phyloP scores from a whole-genome alignment of 805 yeast species.

The Barnettozyma populi region DNA sequence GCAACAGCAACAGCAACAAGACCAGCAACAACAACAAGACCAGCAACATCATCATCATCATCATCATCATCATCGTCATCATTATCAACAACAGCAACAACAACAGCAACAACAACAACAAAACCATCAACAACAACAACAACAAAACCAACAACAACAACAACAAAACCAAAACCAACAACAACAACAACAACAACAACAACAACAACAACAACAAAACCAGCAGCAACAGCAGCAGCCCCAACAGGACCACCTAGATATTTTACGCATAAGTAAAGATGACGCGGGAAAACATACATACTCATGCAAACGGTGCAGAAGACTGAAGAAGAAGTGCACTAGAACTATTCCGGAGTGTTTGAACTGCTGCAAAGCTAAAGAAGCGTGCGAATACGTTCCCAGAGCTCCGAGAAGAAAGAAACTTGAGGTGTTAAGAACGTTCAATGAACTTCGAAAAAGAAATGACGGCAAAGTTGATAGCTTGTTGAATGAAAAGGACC shows the following conservation, averaged over 20 bases:
- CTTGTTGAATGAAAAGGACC: not conserved
- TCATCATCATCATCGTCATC: too few relatives aligned
- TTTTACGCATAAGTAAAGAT: not conserved
- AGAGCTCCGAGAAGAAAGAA: conserved; percentile 36
- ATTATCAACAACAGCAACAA: too few relatives aligned
- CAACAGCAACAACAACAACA: too few relatives aligned
- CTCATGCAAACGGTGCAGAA: conserved; percentile 43
- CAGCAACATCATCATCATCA: too few relatives aligned
- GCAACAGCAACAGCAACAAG: too few relatives aligned
- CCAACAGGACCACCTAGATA: not conserved
- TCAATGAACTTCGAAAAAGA: conserved; percentile 16
- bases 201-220: too few relatives aligned
- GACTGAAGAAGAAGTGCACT: conserved; percentile 44
- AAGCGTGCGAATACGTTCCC: conserved; percentile 38
- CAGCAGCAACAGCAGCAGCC: too few relatives aligned
- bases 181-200: too few relatives aligned
- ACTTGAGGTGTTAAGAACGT: conserved; percentile 25
- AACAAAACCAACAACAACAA: too few relatives aligned
- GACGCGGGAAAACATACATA: conserved; percentile 21
- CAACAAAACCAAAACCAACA: too few relatives aligned
- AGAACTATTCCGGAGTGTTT: conserved; percentile 38
- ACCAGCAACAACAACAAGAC: too few relatives aligned
- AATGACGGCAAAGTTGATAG: not conserved
- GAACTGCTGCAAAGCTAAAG: conserved; percentile 36
- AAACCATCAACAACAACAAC: too few relatives aligned